These are phyloP conservation scores for Kluyveromyces sp. DNA, from an alignment of 1,139 yeast genomes.

Conservation along the genomic window DNA sequence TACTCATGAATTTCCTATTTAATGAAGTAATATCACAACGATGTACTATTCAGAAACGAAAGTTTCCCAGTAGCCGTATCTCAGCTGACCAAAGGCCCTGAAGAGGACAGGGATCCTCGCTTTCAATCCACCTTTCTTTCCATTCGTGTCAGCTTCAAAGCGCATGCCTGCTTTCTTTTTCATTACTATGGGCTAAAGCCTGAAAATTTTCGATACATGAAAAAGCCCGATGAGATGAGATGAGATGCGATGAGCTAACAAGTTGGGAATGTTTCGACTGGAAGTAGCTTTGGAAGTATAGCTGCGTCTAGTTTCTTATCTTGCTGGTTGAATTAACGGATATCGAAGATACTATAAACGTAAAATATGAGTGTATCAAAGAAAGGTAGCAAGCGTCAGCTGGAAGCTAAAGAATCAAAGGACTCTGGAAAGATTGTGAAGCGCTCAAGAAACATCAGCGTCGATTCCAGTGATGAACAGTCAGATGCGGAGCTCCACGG, in stretches of 20 bases:
- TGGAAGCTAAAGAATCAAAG: constrained; percentile 8
- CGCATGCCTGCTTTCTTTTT: constrained; percentile 3
- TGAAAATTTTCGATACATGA: constrained; percentile 8
- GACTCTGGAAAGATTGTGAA: constrained; percentile 18
- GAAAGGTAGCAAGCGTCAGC: constrained; percentile 18
- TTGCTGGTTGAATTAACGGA: too few relatives aligned
- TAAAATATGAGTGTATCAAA: constrained; percentile 5
- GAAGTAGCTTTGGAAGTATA: too few relatives aligned
- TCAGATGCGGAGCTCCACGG: constrained; percentile 22
- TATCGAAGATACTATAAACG: not conserved
- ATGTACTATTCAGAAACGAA: not conserved
- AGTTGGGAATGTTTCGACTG: too few relatives aligned
- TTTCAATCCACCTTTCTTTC: too few relatives aligned
- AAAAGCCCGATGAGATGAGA: constrained; percentile 11
- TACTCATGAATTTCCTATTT: not conserved
- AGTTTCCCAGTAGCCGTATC: too few relatives aligned
- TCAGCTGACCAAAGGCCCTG: too few relatives aligned
- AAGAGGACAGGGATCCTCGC: too few relatives aligned
- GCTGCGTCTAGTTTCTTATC: too few relatives aligned
- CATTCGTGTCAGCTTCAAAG: not conserved
- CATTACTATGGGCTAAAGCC: not conserved
- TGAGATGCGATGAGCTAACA: constrained; percentile 11
- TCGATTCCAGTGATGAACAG: constrained; percentile 30
- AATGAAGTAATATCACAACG: not conserved
- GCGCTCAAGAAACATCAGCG: constrained; percentile 26